Evolutionary conservation across 208 protist genomes (phyloP), one percentile per base, ranked within the genome.

Genomic region (Cochliopodium minus): DNA sequence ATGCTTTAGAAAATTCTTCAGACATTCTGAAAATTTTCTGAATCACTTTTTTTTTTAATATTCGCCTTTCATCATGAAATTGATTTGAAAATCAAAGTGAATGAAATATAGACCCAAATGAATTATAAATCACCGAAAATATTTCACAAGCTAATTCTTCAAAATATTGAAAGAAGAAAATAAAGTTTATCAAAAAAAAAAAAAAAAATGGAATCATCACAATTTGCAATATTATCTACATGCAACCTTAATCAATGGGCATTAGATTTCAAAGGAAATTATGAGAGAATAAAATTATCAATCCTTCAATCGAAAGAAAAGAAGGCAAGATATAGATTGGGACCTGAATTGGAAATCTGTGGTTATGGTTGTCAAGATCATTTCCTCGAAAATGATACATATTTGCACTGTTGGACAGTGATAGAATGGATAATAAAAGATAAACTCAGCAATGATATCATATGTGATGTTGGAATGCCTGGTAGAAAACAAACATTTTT

Each of bases 331-430:
- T 49, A 50, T 11, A 39, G 59, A 1, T 15, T 55, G 4, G 70
- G 67, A 1, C 76, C 76, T 0, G 76, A 82, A 62, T 63, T 82
- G 9, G 70, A 76, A 55, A 25, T 78, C 0, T 55, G 40, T 20
- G 74, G 81, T n/a, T 87, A 86, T 65, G 76, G 76, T 13, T 87
- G 81, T 58, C 73, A 85, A 57, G 81, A 87, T 62, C 74, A 82
- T 38, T 87, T 86, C 51, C 50, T 76, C 23, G 81, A 87, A 65
- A 40, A 58, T 33, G 81, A 86, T 62, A 84, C 78, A 30, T 63
- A 71, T 33, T 38, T 64, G 9, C 81, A 47, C 20, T 47, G 42
- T 47, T 29, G 56, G 46, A 17, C 54, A 10, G 47, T 42, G 43
- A 33, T 70, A 1, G 68, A 58, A 11, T 13, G 22, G 46, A 62